Evolutionary conservation across 805 yeast genomes (phyloP).

Genomic region (Huiozyma sinensis): DNA sequence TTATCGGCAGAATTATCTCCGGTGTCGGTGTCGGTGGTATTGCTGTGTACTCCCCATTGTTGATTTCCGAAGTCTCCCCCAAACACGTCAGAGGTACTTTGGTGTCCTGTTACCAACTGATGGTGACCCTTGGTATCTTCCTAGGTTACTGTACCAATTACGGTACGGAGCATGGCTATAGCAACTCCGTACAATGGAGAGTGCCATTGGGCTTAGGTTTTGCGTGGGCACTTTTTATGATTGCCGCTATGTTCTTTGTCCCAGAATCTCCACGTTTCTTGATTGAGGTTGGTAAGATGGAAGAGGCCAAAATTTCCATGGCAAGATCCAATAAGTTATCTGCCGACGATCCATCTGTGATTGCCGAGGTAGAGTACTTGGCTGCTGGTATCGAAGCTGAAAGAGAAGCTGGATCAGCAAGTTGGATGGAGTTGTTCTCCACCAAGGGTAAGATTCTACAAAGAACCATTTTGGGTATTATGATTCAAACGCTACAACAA

Average conservation of each 20-base stretch:
- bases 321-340: conserved; percentile 49
- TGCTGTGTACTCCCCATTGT: conserved; percentile 66
- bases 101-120: conserved; percentile 59
- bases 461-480: conserved; percentile 40
- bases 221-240: conserved; percentile 34
- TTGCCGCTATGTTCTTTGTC: conserved; percentile 36
- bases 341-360: conserved; percentile 44
- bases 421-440: conserved; percentile 55
- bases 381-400: conserved; percentile 55
- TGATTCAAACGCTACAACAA: conserved; percentile 57
- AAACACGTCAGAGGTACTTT: conserved; percentile 61
- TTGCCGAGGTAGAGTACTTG: conserved; percentile 47
- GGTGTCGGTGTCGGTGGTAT: conserved; percentile 74
- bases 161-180: conserved; percentile 43
- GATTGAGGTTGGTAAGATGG: conserved; percentile 43
- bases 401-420: conserved; percentile 49
- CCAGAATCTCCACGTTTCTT: conserved; percentile 70
- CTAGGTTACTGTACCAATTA: conserved; percentile 65
- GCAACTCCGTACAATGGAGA: conserved; percentile 71
- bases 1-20: conserved; percentile 55
- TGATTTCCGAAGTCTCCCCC: conserved; percentile 63
- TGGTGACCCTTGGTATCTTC: conserved; percentile 63
- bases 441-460: conserved; percentile 53
- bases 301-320: conserved; percentile 51
- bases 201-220: conserved; percentile 53